Evolutionary conservation across 2,329 filamentous ascomycete species (phyloP).

Genomic region (Kalaharituber pfeilii): DNA sequence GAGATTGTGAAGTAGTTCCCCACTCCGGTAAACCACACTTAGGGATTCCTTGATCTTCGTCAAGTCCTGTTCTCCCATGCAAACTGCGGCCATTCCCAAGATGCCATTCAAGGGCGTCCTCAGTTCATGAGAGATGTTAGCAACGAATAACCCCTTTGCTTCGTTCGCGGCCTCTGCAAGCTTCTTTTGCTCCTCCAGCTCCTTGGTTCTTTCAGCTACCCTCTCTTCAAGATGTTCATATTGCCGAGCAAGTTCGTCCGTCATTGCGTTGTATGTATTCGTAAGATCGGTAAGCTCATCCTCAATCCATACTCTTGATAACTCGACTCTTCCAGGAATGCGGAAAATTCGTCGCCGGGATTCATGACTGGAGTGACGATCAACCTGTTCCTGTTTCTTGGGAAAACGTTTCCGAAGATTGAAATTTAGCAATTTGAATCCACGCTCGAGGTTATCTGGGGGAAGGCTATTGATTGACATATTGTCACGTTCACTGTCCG

Average conservation of each 20-base stretch:
- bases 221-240: slow-evolving; percentile 72
- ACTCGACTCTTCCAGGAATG: slow-evolving; percentile 67
- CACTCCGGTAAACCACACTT: slow-evolving; percentile 76
- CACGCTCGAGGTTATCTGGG: background rate
- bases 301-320: slow-evolving; percentile 55
- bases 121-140: slow-evolving; percentile 75
- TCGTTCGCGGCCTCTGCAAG: slow-evolving; percentile 89
- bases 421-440: background rate
- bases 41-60: slow-evolving; percentile 63
- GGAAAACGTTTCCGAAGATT: background rate
- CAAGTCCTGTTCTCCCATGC: slow-evolving; percentile 78
- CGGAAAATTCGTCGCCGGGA: slow-evolving; percentile 47
- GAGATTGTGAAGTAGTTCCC: slow-evolving; percentile 65
- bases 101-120: slow-evolving; percentile 94
- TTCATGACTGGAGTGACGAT: slow-evolving; percentile 14
- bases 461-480: slow-evolving; percentile 25
- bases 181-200: slow-evolving; percentile 65
- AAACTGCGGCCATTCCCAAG: slow-evolving; percentile 80
- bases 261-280: slow-evolving; percentile 91
- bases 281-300: slow-evolving; percentile 54
- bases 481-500: slow-evolving; percentile 30
- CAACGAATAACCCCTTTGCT: slow-evolving; percentile 93
- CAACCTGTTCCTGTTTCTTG: background rate
- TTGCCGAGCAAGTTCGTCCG: slow-evolving; percentile 71
- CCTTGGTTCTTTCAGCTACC: slow-evolving; percentile 62